Base-by-base conservation (phyloP, 1,139 yeast species). In the Suhomyces taliae region DNA sequence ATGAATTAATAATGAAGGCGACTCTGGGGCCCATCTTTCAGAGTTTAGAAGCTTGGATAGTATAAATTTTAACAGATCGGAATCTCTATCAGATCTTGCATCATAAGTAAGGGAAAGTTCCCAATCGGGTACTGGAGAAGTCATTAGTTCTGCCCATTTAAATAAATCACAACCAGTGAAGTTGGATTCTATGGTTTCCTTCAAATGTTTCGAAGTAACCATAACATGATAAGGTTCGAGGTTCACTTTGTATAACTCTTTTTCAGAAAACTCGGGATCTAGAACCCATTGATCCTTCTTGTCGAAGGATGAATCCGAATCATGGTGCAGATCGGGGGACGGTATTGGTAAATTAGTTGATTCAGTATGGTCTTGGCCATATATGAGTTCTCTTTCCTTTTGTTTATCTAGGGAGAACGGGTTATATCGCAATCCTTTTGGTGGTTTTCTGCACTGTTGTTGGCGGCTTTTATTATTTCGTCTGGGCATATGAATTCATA, bases 401-500 rank as follows among this genome's bases (percentile, higher is more conserved):
- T 38, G 36, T 34, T 40, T 40, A 27, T 44, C 31, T 33, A 44
- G 27, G n/a, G 43, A 39, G 9, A 31, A 36, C 8, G 43, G 47
- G 19, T 44, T 36, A 32, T 44, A 44, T 14, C 37, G 41, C 39
- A 42, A 37, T 6, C 14, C 42, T 29, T 3, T 4, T 9, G n/a
- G 32, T 9, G 32, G 11, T 29, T 29, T 6, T 9, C 32, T 29
- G n/a, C 4, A 7, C 32, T 9, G 32, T 29, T 29, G 32, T 11
- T 29, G 9, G 32, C 32, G 11, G 32, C 32, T 19, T 19, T 19
- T 19, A 19, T 19, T 19, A 19, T 19, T 19, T 4, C 24, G 24
- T 19, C 24, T 19, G 24, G 24, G 24, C 24, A 19, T 19, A 19
- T 19, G 24, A 19, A 19, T 19, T 19, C 24, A 19, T 19, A 4